These are phyloP conservation scores for Durotheca rogersii DNA, from an alignment of 495 filamentous ascomycete genomes.

Conservation along the genomic window DNA sequence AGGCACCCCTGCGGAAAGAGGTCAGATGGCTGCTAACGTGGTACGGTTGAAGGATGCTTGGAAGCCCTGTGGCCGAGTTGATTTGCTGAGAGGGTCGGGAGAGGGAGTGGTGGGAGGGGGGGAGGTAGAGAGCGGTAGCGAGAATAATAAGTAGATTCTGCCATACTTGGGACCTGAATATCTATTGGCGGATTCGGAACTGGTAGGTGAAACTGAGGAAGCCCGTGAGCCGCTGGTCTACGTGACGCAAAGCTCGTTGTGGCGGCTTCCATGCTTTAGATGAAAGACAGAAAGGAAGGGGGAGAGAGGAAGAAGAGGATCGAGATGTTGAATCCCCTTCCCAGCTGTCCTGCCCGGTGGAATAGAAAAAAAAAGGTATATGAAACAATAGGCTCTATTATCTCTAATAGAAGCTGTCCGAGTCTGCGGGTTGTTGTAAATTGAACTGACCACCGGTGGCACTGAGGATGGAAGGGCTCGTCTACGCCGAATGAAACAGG, in stretches of 20 bases:
- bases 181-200: conserved; percentile 28
- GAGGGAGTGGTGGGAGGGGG: background rate
- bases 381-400: no score
- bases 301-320: background rate
- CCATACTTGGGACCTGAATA: conserved; percentile 34
- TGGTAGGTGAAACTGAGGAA: conserved; percentile 36
- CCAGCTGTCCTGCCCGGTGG: background rate
- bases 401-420: no score
- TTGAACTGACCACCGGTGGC: background rate
- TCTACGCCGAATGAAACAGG: background rate
- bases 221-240: conserved; percentile 33
- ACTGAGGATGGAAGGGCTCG: background rate
- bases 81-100: conserved; percentile 1
- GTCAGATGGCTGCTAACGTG: conserved; percentile 47
- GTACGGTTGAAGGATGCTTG: no score
- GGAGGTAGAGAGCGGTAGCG: background rate
- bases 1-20: conserved; percentile 39
- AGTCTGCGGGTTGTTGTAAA: no score
- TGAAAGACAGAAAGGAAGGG: background rate
- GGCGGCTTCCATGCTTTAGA: conserved; percentile 33
- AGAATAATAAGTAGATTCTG: conserved; percentile 10
- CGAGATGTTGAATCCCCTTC: no score
- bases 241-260: conserved; percentile 34
- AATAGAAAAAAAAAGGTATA: no score
- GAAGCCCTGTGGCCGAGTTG: background rate